Conservation (phyloP, 2,329 filamentous ascomycete species). For the Hypomyces perniciosus region DNA sequence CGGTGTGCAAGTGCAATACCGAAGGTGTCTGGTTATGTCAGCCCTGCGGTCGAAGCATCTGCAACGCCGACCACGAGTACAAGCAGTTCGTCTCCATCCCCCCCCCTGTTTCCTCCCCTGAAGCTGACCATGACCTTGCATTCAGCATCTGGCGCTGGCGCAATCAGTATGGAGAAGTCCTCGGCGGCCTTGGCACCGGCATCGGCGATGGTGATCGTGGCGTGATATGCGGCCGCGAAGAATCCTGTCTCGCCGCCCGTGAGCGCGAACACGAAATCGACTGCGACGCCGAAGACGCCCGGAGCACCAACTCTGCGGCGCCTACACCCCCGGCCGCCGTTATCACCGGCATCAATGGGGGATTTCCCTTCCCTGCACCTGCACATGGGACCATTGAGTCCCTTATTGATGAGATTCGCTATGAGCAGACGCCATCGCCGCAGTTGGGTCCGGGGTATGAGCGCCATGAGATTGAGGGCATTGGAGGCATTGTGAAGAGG, state of each 20-base stretch:
- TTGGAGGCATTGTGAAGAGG: slow-evolving; percentile 81
- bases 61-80: slow-evolving; percentile 53
- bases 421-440: slow-evolving; percentile 40
- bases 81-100: slow-evolving; percentile 39
- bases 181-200: slow-evolving; percentile 75
- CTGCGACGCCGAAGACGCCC: slow-evolving; percentile 71
- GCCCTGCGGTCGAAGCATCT: slow-evolving; percentile 69
- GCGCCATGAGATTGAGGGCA: slow-evolving; percentile 83
- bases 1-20: slow-evolving; percentile 46
- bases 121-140: background rate
- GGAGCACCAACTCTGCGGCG: slow-evolving; percentile 32
- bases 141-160: slow-evolving; percentile 81
- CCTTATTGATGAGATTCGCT: slow-evolving; percentile 26
- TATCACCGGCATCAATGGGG: slow-evolving; percentile 11
- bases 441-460: slow-evolving; percentile 67
- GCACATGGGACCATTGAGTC: slow-evolving; percentile 17
- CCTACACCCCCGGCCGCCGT: slow-evolving; percentile 16
- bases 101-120: background rate
- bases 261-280: slow-evolving; percentile 80
- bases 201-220: slow-evolving; percentile 85
- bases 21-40: slow-evolving; percentile 77
- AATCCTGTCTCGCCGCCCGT: slow-evolving; percentile 67
- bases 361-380: slow-evolving; percentile 14
- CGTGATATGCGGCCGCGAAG: slow-evolving; percentile 77
- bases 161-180: slow-evolving; percentile 73